Evolutionary conservation across 495 filamentous ascomycete species (phyloP), one percentile per base, ranked within the genome.

Genomic region (Haplographium delicatum): DNA sequence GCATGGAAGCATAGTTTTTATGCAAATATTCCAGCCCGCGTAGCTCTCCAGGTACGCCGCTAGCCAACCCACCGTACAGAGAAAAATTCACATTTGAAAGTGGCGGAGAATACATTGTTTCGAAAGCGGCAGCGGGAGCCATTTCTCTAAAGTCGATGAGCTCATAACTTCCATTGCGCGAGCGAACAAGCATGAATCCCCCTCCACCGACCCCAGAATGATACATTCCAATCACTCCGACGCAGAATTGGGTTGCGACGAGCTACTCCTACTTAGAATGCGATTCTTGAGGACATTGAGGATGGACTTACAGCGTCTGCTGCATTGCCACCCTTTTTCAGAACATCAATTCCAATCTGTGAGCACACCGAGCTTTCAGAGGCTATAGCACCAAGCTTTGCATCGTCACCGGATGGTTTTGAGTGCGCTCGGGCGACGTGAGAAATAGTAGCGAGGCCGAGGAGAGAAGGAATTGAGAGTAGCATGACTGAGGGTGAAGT

Each of bases 191-290:
- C 74, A 85, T 81, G 66, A 95, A 96, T 1, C 90, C 89, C 19
- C 90, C 90, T 1, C 90, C 90, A 4, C 88, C 88, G 19, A 95
- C 79, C 3, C 88, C 88, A 16, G 83, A 86, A 66, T 94, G 89
- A 56, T 94, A 90, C 88, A 93, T 91, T 0, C 72, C 80, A 72
- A 85, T 75, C 8, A 87, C 84, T 1, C 86, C 86, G 25, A 89
- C 77, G 41, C 86, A 91, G 44, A 89, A 74, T 44, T 82, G 76
- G 0, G 82, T 84, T 8, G 84, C 82, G 20, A 90, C 72, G 58
- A 84, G 68, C 59, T 58, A 13, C 4, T 22, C 18, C 30, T 3
- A 19, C 20, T 25, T 4, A 38, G 20, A 25, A 34, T 38, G 35
- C n/a, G 13, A 2, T 28, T 7, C 7, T 31, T 41, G 4, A 16